phyloP scores from a whole-genome alignment of 1,139 yeast genomes.

The Hyphopichia burtonii region DNA sequence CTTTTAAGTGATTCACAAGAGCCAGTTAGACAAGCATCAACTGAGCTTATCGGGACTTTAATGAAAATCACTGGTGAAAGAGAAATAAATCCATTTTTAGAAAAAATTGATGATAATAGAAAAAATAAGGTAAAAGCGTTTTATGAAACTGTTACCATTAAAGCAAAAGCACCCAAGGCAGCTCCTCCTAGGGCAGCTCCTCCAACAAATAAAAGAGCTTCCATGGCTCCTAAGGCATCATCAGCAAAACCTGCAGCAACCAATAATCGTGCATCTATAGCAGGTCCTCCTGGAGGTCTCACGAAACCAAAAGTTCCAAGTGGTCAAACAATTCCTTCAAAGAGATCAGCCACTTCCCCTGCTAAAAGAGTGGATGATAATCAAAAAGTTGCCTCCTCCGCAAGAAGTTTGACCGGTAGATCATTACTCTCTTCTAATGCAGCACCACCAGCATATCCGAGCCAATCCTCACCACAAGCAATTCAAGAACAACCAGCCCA shows the following conservation, averaged over 20 bases:
- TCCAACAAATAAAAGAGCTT: constrained; percentile 6
- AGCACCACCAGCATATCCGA: constrained; percentile 5
- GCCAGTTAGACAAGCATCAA: constrained; percentile 76
- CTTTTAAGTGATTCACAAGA: constrained; percentile 80
- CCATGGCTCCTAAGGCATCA: constrained; percentile 10
- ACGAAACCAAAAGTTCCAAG: not conserved
- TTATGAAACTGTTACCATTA: constrained; percentile 57
- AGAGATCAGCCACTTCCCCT: constrained; percentile 68
- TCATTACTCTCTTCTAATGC: constrained; percentile 25
- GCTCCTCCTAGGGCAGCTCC: constrained; percentile 8
- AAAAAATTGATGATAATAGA: constrained; percentile 71
- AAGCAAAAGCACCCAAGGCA: constrained; percentile 20
- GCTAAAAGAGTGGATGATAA: constrained; percentile 42
- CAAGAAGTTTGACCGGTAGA: constrained; percentile 40
- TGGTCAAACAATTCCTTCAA: constrained; percentile 51
- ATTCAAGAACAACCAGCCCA: not conserved
- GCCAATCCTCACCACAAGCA: constrained; percentile 7
- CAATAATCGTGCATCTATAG: constrained; percentile 2
- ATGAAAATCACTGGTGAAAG: constrained; percentile 82
- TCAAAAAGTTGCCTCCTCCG: constrained; percentile 27
- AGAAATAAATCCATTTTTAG: constrained; percentile 58
- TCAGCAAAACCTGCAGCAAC: constrained; percentile 12
- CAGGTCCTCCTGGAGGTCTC: not conserved
- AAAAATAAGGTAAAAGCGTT: constrained; percentile 65
- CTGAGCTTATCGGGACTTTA: constrained; percentile 76